These are phyloP conservation scores for Xylaria sp. DNA, from an alignment of 2,329 filamentous ascomycete genomes.

Conservation along the genomic window DNA sequence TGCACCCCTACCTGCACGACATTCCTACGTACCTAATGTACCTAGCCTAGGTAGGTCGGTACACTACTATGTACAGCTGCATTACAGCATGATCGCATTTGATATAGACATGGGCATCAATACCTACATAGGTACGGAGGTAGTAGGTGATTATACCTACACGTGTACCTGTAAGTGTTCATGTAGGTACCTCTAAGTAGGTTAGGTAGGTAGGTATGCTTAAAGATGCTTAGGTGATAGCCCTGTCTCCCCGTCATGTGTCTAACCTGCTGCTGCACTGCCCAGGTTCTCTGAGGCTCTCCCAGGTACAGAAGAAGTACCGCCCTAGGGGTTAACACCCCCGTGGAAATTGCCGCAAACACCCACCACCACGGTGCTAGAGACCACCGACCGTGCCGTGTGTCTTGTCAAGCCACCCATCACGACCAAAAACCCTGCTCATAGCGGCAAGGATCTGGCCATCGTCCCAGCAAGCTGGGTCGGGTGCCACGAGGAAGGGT, in stretches of 20 bases:
- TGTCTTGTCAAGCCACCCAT: conserved; percentile 34
- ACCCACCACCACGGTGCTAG: conserved; percentile 26
- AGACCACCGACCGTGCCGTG: conserved; percentile 10
- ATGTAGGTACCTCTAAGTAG: neutral
- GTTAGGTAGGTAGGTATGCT: neutral
- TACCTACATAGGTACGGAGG: neutral
- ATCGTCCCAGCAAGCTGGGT: conserved; percentile 44
- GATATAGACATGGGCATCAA: neutral
- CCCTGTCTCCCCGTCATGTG: conserved; percentile 29
- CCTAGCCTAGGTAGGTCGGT: neutral
- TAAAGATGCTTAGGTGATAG: neutral
- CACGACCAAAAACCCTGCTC: conserved; percentile 36
- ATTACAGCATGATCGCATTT: neutral
- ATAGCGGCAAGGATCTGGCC: conserved; percentile 40
- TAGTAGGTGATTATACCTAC: neutral
- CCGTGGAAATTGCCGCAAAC: conserved; percentile 27
- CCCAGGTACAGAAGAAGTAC: neutral
- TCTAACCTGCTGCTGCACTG: conserved; percentile 15
- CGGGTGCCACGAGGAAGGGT: conserved; percentile 43
- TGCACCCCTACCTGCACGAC: too few species aligned
- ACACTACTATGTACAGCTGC: neutral
- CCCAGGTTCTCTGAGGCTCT: neutral
- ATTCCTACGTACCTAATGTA: neutral
- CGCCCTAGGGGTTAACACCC: neutral
- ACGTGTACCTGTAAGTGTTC: too few species aligned